Evolutionary conservation across 2,329 filamentous ascomycete species (phyloP), one percentile per base, ranked within the genome.

Genomic region (Monilinia aucupariae): DNA sequence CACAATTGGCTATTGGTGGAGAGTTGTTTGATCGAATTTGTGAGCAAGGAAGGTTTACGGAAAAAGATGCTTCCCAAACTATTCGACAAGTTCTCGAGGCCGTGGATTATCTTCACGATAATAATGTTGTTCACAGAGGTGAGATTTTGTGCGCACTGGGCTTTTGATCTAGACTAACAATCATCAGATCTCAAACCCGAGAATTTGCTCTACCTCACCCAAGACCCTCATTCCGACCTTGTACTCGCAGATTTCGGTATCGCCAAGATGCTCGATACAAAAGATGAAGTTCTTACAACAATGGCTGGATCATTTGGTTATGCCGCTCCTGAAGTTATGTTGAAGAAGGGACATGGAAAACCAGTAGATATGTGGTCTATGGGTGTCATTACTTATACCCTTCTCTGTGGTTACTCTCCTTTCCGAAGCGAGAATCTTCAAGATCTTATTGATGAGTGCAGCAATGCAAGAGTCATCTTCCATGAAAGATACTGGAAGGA

Each of bases 231-330:
- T 68, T 97, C 94, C 17, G 87, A 92, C 67, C 85, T 99, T 32
- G 92, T 99, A 10, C 83, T 99, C 64, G 94, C 94, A 63, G 94
- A 99, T 75, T 99, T 99, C 72, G 94, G 96, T 74, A 99, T 99
- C 74, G 94, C 94, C 60, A 99, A 99, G 80, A 97, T 96, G 84
- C 84, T 99, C 43, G 92, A 96, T 74, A 90, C 83, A 69, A 90
- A 92, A 70, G 87, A 92, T 68, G 92, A 96, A 72, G 91, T 96
- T 51, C 84, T 99, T 67, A 97, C 92, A 69, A 97, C 92, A 59
- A 99, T 99, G 94, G 94, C 94, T 50, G 94, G 94, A 50, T 97
- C 94, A 0, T 97, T 99, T 74, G 94, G 94, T 61, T 99, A 99
- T 73, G 94, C 94, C 25, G 94, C 94, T 1, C 94, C 94, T 10